Evolutionary conservation across 768 basidiomycete species (phyloP), one percentile per base, ranked within the genome.

Genomic region (Macrolepiota albuminosa): DNA sequence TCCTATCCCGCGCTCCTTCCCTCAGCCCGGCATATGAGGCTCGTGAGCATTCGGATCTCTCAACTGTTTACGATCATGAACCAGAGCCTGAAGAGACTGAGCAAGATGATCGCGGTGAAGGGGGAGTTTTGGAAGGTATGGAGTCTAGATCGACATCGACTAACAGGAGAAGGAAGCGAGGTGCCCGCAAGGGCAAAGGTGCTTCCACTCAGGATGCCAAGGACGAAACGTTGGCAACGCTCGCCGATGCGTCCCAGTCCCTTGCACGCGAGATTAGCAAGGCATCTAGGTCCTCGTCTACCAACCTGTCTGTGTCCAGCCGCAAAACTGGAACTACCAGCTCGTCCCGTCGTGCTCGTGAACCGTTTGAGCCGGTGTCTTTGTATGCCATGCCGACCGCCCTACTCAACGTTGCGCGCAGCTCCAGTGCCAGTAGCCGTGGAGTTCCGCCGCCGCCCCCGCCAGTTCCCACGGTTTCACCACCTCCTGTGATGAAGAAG

Each of bases 231-330:
- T 75, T 91, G 60, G 80, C 81, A 24, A 87, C 84, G 5, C 83
- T 95, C 43, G 93, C 91, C 18, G 81, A 79, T 59, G 92, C 89
- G 1, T 91, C 90, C 6, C 91, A 96, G 70, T 79, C 84, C 4
- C 80, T 96, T 37, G 94, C 89, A 24, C 81, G 94, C 62, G 91
- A 95, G 74, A 84, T 96, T 66, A 90, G 88, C 67, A 81, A 81
- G 61, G 85, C 84, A 1, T 84, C 84, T 18, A 79, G 76, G 58
- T 74, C 80, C 9, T 80, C 80, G 8, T 78, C 80, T 0, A 73
- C 71, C 6, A 66, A 64, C 37, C 69, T 68, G 36, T 74, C 75
- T 10, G 65, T 66, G 21, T 74, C 74, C 24, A 72, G 69, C 40
- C 71, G 66, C 54, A 64, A 69, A 24, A 66, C 70, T 2, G 64